Percentiles rank a stretch among this genome's conserved stretches.
phyloP scores from a whole-genome alignment of 1,139 yeast species.

The Arxiozyma telluris region DNA sequence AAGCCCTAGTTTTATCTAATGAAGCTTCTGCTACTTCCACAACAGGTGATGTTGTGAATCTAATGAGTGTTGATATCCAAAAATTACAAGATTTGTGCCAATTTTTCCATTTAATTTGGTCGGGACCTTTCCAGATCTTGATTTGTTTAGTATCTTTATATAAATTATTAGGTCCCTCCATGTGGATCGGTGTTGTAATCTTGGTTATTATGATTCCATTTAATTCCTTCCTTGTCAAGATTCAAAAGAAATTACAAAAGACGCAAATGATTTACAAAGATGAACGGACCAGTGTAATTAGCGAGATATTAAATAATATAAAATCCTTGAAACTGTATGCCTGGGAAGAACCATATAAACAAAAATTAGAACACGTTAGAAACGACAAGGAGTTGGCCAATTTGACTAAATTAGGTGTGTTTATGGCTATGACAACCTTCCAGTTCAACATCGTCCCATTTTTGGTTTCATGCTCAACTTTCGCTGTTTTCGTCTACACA shows the following conservation, averaged over 20 bases:
- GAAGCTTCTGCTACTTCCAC: constrained; percentile 73
- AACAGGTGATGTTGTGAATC: constrained; percentile 95
- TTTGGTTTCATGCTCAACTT: constrained; percentile 83
- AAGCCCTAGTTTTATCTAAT: constrained; percentile 69
- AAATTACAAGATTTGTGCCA: constrained; percentile 85
- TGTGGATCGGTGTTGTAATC: constrained; percentile 94
- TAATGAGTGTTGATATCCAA: constrained; percentile 96
- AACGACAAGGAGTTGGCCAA: constrained; percentile 80
- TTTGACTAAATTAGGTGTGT: constrained; percentile 66
- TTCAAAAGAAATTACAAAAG: constrained; percentile 72
- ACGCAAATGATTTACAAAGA: constrained; percentile 61
- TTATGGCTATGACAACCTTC: constrained; percentile 64
- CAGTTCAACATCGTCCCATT: constrained; percentile 87
- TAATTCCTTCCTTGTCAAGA: constrained; percentile 63
- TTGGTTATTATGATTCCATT: constrained; percentile 81
- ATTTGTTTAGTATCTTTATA: constrained; percentile 73
- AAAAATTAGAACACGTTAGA: constrained; percentile 68
- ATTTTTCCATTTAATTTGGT: constrained; percentile 83
- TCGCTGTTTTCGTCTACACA: constrained; percentile 66
- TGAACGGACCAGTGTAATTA: constrained; percentile 61
- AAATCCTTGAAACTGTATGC: constrained; percentile 88
- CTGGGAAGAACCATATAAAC: constrained; percentile 85
- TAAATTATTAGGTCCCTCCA: constrained; percentile 70
- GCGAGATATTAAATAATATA: constrained; percentile 84
- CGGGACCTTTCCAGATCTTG: constrained; percentile 89